Conservation (phyloP, 176 grass and related monocot species). For the Ensete glaucum region DNA sequence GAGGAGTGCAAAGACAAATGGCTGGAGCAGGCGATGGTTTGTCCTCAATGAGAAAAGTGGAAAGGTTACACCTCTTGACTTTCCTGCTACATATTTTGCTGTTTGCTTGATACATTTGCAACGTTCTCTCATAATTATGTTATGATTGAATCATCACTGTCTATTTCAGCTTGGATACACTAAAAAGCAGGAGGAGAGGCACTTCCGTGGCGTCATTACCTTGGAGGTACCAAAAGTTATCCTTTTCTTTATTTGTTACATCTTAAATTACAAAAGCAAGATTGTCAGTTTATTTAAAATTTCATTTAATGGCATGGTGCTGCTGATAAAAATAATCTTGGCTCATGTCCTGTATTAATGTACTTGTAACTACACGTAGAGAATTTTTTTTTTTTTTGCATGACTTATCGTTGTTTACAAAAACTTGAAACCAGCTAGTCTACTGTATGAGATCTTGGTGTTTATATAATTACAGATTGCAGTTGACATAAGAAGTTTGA, state of each 20-base stretch:
- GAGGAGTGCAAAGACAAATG: conserved; percentile 60
- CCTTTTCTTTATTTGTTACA: conserved; percentile 9
- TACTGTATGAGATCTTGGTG: too few species aligned
- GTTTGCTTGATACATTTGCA: neutral
- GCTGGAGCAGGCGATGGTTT: conserved; percentile 87
- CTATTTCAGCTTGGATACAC: conserved; percentile 75
- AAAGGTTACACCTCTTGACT: conserved; percentile 34
- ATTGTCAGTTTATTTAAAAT: neutral
- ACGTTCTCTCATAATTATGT: neutral
- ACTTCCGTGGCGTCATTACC: conserved; percentile 68
- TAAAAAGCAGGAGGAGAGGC: conserved; percentile 75
- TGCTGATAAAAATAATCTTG: neutral
- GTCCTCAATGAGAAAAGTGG: conserved; percentile 83
- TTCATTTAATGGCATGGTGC: neutral
- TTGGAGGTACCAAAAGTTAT: conserved; percentile 47
- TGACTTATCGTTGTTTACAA: neutral
- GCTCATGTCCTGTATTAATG: too few species aligned
- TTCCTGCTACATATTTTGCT: neutral
- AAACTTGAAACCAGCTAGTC: too few species aligned
- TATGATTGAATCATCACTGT: neutral
- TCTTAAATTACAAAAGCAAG: neutral
- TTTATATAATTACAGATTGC: too few species aligned
- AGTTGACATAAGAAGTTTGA: too few species aligned
- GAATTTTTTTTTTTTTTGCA: neutral
- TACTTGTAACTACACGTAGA: neutral